Evolutionary conservation across 768 basidiomycete genomes (phyloP).

Genomic region (Boletus sp.): DNA sequence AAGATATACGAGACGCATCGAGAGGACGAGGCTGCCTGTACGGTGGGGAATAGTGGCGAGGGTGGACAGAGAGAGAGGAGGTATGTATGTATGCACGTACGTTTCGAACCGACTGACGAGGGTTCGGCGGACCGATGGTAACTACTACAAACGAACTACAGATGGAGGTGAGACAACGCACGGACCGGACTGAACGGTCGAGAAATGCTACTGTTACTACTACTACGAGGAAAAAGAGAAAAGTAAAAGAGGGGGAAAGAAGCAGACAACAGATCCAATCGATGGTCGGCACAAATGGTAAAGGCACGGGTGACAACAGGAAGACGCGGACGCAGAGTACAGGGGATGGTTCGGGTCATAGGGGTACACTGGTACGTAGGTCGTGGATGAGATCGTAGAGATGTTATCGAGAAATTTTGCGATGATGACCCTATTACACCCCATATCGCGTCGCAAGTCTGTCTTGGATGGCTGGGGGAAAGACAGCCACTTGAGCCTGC

Average conservation of each 20-base stretch:
- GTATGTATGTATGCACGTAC: constrained; percentile 18
- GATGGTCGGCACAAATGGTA: constrained; percentile 31
- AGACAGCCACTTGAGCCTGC: constrained; percentile 76
- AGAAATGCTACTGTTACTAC: constrained; percentile 29
- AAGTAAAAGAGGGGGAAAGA: neutral
- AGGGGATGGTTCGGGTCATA: constrained; percentile 11
- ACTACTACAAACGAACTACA: constrained; percentile 31
- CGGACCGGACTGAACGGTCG: constrained; percentile 6
- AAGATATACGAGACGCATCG: constrained; percentile 3
- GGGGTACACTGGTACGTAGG: constrained; percentile 9
- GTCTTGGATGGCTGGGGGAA: constrained; percentile 88
- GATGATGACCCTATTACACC: constrained; percentile 49
- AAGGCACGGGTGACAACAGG: constrained; percentile 21
- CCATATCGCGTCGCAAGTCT: constrained; percentile 84
- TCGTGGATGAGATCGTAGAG: constrained; percentile 18
- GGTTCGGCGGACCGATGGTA: constrained; percentile 33
- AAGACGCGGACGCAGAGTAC: constrained; percentile 8
- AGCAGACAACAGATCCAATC: constrained; percentile 21
- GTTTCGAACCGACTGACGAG: constrained; percentile 23
- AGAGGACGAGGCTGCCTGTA: neutral
- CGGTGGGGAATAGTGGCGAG: neutral
- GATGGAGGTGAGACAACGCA: constrained; percentile 26
- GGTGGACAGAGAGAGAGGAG: neutral
- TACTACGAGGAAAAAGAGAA: constrained; percentile 11
- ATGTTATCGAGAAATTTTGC: neutral